phyloP scores from a whole-genome alignment of 371 early-diverging fungal species.

The Zychaea mexicana region DNA sequence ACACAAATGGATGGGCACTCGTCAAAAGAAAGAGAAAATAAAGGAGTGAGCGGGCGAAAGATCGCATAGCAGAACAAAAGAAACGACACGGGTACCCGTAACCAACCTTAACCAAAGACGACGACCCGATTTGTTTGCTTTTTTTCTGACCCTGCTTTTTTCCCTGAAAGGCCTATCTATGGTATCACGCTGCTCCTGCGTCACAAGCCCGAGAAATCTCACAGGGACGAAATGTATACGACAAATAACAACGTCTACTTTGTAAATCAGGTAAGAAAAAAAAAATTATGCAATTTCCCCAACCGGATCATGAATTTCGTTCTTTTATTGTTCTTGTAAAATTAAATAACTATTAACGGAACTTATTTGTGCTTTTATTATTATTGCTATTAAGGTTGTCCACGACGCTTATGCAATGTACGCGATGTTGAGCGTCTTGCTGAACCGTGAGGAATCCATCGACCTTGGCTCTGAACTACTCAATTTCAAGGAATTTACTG shows the following conservation, averaged over 20 bases:
- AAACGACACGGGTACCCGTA: too few relatives aligned
- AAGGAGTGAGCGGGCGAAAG: too few relatives aligned
- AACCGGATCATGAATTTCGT: slow-evolving; percentile 3
- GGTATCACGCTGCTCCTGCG: slow-evolving; percentile 38
- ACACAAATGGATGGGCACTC: not conserved
- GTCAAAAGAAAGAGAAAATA: too few relatives aligned
- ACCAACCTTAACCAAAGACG: too few relatives aligned
- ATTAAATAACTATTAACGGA: too few relatives aligned
- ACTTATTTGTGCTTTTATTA: not conserved
- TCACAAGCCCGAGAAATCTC: slow-evolving; percentile 18
- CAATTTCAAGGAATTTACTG: slow-evolving; percentile 38
- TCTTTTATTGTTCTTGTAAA: not conserved
- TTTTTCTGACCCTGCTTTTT: not conserved
- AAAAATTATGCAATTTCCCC: slow-evolving; percentile 4
- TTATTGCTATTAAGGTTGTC: slow-evolving; percentile 15
- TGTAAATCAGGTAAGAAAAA: slow-evolving; percentile 39
- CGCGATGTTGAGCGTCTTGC: slow-evolving; percentile 33
- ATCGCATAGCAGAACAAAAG: too few relatives aligned
- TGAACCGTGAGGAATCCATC: slow-evolving; percentile 26
- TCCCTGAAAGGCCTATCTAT: slow-evolving; percentile 29
- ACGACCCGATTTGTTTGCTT: too few relatives aligned
- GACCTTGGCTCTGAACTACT: slow-evolving; percentile 35
- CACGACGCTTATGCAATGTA: slow-evolving; percentile 47
- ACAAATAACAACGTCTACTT: slow-evolving; percentile 31
- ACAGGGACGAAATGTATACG: slow-evolving; percentile 19